Conservation (phyloP, 441 rosid species). For the Lepidium campestre region DNA sequence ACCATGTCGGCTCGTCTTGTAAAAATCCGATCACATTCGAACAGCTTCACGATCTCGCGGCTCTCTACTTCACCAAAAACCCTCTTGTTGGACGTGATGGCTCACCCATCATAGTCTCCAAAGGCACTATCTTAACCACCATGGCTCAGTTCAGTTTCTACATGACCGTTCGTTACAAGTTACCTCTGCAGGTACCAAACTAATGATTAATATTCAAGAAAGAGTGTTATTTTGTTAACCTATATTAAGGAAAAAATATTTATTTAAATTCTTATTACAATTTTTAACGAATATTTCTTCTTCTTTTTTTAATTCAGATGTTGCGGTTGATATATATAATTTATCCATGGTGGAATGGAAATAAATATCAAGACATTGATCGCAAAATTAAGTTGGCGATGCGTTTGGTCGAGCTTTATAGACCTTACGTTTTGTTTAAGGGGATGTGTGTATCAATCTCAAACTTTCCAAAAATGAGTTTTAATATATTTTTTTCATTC, state of each 20-base stretch:
- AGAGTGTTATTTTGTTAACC: neutral
- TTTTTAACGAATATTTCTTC: neutral
- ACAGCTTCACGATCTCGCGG: slow-evolving; percentile 44
- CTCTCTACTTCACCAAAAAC: slow-evolving; percentile 45
- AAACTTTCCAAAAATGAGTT: neutral
- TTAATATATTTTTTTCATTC: neutral
- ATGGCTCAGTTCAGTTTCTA: slow-evolving; percentile 69
- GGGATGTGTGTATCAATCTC: slow-evolving; percentile 33
- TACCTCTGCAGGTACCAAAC: slow-evolving; percentile 51
- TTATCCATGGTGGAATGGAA: slow-evolving; percentile 44
- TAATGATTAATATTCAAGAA: neutral
- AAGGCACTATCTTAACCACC: slow-evolving; percentile 37
- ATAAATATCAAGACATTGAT: slow-evolving; percentile 35
- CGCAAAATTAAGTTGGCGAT: slow-evolving; percentile 42
- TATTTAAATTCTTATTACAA: neutral
- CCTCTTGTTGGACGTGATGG: slow-evolving; percentile 81
- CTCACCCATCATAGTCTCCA: slow-evolving; percentile 58
- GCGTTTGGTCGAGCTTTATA: slow-evolving; percentile 32
- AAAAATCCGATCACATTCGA: slow-evolving; percentile 43
- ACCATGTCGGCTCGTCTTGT: slow-evolving; percentile 70
- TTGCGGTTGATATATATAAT: slow-evolving; percentile 39
- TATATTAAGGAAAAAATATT: neutral
- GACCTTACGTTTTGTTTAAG: slow-evolving; percentile 37
- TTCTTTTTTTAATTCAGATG: slow-evolving; percentile 31
- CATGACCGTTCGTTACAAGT: slow-evolving; percentile 59